Evolutionary conservation across 2,329 filamentous ascomycete genomes (phyloP).

Genomic region (Colletotrichum tamarilloi): DNA sequence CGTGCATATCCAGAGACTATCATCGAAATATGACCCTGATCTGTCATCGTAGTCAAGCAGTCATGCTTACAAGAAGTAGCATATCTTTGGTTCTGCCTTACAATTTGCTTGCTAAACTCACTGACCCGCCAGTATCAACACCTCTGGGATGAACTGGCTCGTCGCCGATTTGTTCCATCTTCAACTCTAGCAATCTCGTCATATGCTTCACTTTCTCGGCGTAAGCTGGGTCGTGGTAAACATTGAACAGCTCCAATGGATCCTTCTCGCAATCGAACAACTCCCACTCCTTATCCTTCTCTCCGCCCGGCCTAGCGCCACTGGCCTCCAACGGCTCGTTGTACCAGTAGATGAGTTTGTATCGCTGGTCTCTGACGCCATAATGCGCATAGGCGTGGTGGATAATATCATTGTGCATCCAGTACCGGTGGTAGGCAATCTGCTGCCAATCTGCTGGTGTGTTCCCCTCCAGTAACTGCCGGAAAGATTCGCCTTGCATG

Average conservation of each 20-base stretch:
- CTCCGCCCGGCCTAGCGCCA: slow-evolving; percentile 53
- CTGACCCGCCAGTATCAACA: background rate
- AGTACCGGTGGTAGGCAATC: slow-evolving; percentile 65
- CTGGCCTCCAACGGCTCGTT: slow-evolving; percentile 58
- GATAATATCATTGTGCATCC: slow-evolving; percentile 64
- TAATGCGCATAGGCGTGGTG: slow-evolving; percentile 64
- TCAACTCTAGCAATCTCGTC: slow-evolving; percentile 54
- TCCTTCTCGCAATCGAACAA: slow-evolving; percentile 64
- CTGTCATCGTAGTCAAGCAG: too few species aligned
- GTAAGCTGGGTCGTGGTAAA: slow-evolving; percentile 53
- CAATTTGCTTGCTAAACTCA: slow-evolving; percentile 15
- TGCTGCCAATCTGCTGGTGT: slow-evolving; percentile 60
- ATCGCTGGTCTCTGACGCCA: slow-evolving; percentile 60
- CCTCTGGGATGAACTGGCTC: slow-evolving; percentile 47
- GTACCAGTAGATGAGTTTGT: slow-evolving; percentile 69
- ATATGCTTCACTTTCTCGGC: slow-evolving; percentile 50
- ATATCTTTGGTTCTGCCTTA: background rate
- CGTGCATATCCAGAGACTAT: too few species aligned
- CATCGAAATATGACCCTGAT: too few species aligned
- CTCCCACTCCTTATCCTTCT: slow-evolving; percentile 63
- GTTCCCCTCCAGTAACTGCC: slow-evolving; percentile 46
- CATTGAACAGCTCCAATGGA: slow-evolving; percentile 61
- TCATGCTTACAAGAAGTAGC: background rate
- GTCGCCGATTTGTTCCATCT: slow-evolving; percentile 65
- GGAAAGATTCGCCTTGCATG: slow-evolving; percentile 63